Percentiles rank a stretch among this genome's conserved stretches.
These are phyloP conservation scores for Candida krabiensis DNA, from an alignment of 805 yeast genomes.

Conservation along the genomic window DNA sequence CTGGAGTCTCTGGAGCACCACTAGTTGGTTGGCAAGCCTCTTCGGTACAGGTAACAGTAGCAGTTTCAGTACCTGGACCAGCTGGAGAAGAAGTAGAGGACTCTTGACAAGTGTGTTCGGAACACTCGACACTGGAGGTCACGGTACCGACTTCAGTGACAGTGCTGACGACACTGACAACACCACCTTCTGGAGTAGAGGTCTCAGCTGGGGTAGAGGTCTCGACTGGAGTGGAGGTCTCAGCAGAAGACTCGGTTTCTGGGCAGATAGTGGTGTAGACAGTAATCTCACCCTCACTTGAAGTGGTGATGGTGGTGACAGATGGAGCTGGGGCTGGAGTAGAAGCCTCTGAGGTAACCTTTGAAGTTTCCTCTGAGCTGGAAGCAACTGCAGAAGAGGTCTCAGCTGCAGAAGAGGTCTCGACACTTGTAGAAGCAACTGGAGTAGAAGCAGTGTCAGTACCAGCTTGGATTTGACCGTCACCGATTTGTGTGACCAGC, in stretches of 20 bases:
- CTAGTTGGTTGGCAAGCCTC: too few relatives aligned
- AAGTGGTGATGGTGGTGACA: conserved; percentile 9
- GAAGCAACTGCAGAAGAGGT: conserved; percentile 5
- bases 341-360: neutral
- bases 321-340: conserved; percentile 5
- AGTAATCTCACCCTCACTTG: conserved; percentile 6
- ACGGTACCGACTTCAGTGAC: too few relatives aligned
- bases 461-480: conserved; percentile 25
- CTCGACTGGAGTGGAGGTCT: conserved; percentile 9
- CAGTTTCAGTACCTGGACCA: too few relatives aligned
- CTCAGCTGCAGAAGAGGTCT: conserved; percentile 1
- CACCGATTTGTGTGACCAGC: conserved; percentile 23
- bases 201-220: conserved; percentile 13
- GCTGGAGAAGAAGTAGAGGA: too few relatives aligned
- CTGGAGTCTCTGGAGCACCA: too few relatives aligned
- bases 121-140: too few relatives aligned
- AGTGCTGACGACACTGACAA: too few relatives aligned
- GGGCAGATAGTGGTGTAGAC: conserved; percentile 15
- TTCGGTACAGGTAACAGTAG: conserved; percentile 15
- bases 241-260: conserved; percentile 13
- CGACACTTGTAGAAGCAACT: neutral
- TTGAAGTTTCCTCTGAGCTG: neutral
- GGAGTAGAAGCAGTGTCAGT: conserved; percentile 5
- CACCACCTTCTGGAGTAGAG: too few relatives aligned
- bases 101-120: too few relatives aligned